A percentile compares a stretch with the other conserved stretches of the same genome.
phyloP scores from a whole-genome alignment of 2,329 filamentous ascomycete species.

The Dactylellina drechsleri region DNA sequence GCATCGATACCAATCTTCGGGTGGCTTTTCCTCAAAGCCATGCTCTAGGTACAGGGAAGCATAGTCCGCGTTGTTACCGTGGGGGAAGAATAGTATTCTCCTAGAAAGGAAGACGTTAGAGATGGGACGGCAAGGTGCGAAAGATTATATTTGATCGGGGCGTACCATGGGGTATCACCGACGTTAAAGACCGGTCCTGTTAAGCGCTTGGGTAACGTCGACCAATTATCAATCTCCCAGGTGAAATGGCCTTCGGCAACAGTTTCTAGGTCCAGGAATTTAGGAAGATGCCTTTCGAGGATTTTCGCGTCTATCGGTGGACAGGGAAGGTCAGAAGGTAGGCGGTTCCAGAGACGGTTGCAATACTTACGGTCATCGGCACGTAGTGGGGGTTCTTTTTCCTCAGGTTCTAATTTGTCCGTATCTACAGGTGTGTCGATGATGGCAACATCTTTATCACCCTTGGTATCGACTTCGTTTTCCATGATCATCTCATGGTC shows the following conservation, averaged over 20 bases:
- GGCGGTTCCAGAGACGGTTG: background rate
- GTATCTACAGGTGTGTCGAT: conserved; percentile 72
- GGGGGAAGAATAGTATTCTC: conserved; percentile 95
- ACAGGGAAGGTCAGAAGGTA: conserved; percentile 64
- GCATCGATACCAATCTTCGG: conserved; percentile 95
- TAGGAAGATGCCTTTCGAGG: conserved; percentile 79
- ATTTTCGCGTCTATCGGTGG: conserved; percentile 72
- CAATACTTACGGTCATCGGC: conserved; percentile 69
- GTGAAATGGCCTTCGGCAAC: conserved; percentile 80
- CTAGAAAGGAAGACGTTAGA: conserved; percentile 63
- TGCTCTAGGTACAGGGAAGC: conserved; percentile 97
- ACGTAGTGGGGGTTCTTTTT: conserved; percentile 66
- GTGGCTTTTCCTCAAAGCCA: conserved; percentile 79
- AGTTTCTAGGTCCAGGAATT: conserved; percentile 78
- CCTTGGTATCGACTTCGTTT: conserved; percentile 69
- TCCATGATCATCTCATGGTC: conserved; percentile 67
- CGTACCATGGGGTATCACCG: conserved; percentile 85
- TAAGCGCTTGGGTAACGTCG: conserved; percentile 77
- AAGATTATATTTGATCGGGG: conserved; percentile 47
- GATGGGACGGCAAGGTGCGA: background rate
- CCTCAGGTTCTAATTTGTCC: conserved; percentile 67
- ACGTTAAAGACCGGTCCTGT: conserved; percentile 89
- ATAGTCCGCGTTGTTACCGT: conserved; percentile 91
- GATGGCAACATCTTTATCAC: conserved; percentile 69
- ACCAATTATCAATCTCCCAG: conserved; percentile 90